Evolutionary conservation across 2,329 filamentous ascomycete species (phyloP), one percentile per base, ranked within the genome.

Genomic region (Acrocalymma vagum): DNA sequence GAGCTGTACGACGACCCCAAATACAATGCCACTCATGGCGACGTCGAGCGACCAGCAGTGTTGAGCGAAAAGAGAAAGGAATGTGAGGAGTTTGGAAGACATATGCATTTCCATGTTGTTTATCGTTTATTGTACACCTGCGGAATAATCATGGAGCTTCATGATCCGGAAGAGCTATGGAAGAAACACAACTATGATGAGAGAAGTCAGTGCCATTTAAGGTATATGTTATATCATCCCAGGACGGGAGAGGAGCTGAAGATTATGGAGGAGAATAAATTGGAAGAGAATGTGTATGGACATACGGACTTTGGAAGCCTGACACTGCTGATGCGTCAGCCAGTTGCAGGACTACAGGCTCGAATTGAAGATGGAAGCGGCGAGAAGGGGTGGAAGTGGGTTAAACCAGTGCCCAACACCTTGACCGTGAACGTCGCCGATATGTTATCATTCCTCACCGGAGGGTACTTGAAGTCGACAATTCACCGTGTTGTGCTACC

Each of bases 241-340:
- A 43, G 54, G 16, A 41, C 40, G 3, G 38, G 38, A 14, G 45
- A 53, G 18, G 51, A 55, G 14, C 43, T 51, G 46, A 45, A 45
- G 27, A 41, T 44, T 7, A 42, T 44, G 40, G 7, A 30, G 30
- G 21, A 36, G 14, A 30, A 44, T 8, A 18, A 26, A 10, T 15
- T 48, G 16, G 26, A 37, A 15, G 37, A 38, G n/a, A 45, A 45
- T 32, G 17, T 21, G 6, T 43, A 47, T 8, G 79, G 80, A 0
- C 80, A 83, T 47, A 83, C 80, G 0, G 80, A 84, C 44, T 65
- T 83, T 1, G 80, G 79, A 0, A 76, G 74, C 0, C 67, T 82
- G 1, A 83, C 80, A 0, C 63, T 83, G 2, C 68, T 83, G 0
- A 83, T 83, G 63, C 70, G 79, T 0, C 81, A 83, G 45, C 80